Evolutionary conservation across 768 basidiomycete genomes (phyloP).

Genomic region (Daedalea quercina): DNA sequence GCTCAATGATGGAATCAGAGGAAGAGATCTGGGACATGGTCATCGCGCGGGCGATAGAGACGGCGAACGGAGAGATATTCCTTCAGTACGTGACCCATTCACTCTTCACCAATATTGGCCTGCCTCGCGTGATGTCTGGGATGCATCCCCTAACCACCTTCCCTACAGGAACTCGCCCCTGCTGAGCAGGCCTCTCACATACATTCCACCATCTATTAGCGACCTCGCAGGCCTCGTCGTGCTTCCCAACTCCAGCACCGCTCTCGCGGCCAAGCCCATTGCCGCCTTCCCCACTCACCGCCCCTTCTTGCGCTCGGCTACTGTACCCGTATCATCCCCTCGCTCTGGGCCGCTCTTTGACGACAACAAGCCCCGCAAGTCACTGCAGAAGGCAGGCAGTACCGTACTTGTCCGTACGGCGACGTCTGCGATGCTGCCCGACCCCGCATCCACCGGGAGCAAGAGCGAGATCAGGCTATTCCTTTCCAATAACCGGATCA

Average conservation of each 20-base stretch:
- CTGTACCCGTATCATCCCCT: conserved; percentile 9
- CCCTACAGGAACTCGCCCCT: not conserved
- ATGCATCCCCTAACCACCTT: conserved; percentile 1
- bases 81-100: not conserved
- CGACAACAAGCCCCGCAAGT: conserved; percentile 9
- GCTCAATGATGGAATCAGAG: conserved; percentile 20
- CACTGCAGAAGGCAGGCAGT: conserved; percentile 4
- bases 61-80: conserved; percentile 38
- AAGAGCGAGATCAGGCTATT: conserved; percentile 46
- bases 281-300: conserved; percentile 22
- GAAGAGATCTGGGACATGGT: conserved; percentile 45
- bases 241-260: conserved; percentile 30
- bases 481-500: conserved; percentile 49
- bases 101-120: not conserved
- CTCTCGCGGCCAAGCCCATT: conserved; percentile 16
- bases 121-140: not conserved
- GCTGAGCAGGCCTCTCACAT: conserved; percentile 24
- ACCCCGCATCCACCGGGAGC: conserved; percentile 15
- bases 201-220: conserved; percentile 40
- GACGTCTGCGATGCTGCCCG: conserved; percentile 16
- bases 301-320: conserved; percentile 15
- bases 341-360: conserved; percentile 13
- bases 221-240: conserved; percentile 41
- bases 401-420: conserved; percentile 9
- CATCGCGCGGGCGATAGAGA: conserved; percentile 37